A percentile compares a stretch with the other conserved stretches of the same genome.
These are phyloP conservation scores for Petunia secreta DNA, from an alignment of 257 asterid species.

Conservation along the genomic window DNA sequence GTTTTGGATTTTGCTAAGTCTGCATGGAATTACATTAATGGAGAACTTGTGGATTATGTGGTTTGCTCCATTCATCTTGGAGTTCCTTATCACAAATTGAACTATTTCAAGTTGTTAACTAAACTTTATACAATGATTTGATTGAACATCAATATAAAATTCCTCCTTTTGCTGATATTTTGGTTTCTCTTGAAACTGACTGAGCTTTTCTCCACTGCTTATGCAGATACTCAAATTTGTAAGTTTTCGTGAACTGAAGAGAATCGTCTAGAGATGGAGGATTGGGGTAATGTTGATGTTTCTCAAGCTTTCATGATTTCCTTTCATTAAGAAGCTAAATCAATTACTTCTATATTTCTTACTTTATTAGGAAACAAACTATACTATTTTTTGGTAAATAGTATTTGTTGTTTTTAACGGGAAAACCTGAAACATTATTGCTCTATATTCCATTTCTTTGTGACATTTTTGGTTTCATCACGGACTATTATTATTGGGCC, in stretches of 20 bases:
- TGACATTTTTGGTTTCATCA: background rate
- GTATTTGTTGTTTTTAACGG: too few relatives aligned
- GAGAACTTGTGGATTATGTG: too few relatives aligned
- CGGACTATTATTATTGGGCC: background rate
- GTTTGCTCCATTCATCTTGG: background rate
- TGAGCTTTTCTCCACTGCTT: background rate
- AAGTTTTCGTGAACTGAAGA: slow-evolving; percentile 27
- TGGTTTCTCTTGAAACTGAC: background rate
- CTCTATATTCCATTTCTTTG: background rate
- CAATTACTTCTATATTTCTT: background rate
- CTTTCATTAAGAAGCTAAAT: background rate
- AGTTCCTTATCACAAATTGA: background rate
- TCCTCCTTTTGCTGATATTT: background rate
- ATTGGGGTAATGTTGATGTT: slow-evolving; percentile 63
- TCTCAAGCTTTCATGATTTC: background rate
- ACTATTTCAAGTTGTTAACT: background rate
- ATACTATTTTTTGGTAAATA: too few relatives aligned
- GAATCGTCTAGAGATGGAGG: slow-evolving; percentile 62
- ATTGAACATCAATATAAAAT: background rate
- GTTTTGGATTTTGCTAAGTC: too few relatives aligned
- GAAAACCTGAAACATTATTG: background rate
- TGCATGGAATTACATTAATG: too few relatives aligned
- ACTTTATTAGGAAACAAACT: background rate
- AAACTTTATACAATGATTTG: background rate
- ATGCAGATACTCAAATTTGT: slow-evolving; percentile 15